Evolutionary conservation across 768 basidiomycete genomes (phyloP).

Genomic region (Panellus pusillus): DNA sequence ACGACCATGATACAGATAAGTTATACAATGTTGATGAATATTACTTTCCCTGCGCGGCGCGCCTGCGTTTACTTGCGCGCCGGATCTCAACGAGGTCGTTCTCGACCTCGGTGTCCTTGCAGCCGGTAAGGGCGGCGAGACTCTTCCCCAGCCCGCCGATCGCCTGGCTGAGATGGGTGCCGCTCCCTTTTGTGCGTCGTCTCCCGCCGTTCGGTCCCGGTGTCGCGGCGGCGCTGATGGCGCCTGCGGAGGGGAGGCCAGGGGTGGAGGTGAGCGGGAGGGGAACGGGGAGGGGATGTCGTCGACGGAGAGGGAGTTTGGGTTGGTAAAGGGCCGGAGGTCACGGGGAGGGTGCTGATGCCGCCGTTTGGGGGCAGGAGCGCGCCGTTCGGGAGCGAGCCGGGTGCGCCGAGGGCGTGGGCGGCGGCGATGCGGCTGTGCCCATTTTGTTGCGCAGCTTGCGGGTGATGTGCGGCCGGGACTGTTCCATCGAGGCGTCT

Average conservation of each 20-base stretch:
- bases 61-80: constrained; percentile 66
- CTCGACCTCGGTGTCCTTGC: constrained; percentile 74
- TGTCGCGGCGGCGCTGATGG: constrained; percentile 31
- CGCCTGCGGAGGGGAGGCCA: constrained; percentile 25
- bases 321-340: constrained; percentile 71
- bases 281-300: constrained; percentile 84
- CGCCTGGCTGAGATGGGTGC: constrained; percentile 54
- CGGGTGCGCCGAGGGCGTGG: constrained; percentile 58
- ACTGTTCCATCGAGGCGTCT: constrained; percentile 79
- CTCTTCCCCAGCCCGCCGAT: constrained; percentile 77
- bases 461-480: constrained; percentile 77
- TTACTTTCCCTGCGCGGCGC: constrained; percentile 33
- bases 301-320: constrained; percentile 82
- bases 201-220: constrained; percentile 43
- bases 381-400: constrained; percentile 38
- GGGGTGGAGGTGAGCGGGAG: constrained; percentile 63
- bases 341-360: constrained; percentile 55
- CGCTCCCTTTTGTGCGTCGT: constrained; percentile 50
- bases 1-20: constrained; percentile 5
- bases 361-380: constrained; percentile 22
- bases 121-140: constrained; percentile 49
- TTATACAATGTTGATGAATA: background rate
- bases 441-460: constrained; percentile 82
- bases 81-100: constrained; percentile 77
- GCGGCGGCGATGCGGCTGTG: constrained; percentile 62